A percentile compares a stretch with the other conserved stretches of the same genome.
phyloP scores from a whole-genome alignment of 257 asterid genomes.

The Nemophila menziesii region DNA sequence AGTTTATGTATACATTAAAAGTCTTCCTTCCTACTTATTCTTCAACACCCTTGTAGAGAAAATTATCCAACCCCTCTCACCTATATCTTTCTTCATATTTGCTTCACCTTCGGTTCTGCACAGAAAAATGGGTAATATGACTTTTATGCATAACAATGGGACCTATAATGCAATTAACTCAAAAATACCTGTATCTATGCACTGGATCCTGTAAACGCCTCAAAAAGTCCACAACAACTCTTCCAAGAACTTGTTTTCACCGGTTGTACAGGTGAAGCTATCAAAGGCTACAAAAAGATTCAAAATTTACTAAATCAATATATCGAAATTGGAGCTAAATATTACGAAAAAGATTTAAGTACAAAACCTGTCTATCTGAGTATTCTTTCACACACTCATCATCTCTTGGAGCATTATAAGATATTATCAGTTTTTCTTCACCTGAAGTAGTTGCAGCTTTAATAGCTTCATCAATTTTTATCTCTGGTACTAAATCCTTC shows the following conservation, averaged over 20 bases:
- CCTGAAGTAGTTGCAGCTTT: slow-evolving; percentile 7
- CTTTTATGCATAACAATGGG: no score
- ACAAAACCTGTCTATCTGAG: slow-evolving; percentile 2
- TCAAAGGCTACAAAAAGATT: slow-evolving; percentile 26
- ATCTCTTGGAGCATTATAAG: slow-evolving; percentile 15
- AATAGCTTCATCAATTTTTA: slow-evolving; percentile 3
- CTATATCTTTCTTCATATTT: not conserved
- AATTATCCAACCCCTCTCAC: not conserved
- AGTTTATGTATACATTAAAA: not conserved
- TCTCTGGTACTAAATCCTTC: slow-evolving; percentile 3
- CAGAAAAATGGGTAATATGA: no score
- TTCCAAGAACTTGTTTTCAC: slow-evolving; percentile 43
- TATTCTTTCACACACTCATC: slow-evolving; percentile 13
- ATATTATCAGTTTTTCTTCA: slow-evolving; percentile 18
- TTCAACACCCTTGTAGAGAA: not conserved
- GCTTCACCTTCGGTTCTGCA: not conserved
- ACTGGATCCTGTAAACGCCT: slow-evolving; percentile 39
- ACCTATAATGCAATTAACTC: no score
- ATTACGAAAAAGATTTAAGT: not conserved
- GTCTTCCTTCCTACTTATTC: not conserved
- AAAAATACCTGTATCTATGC: slow-evolving; percentile 29
- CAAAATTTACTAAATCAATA: not conserved
- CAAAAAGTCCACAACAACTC: slow-evolving; percentile 68
- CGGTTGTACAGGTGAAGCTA: slow-evolving; percentile 20
- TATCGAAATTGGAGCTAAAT: not conserved